Conservation (phyloP, 176 grass and related monocot genomes). For the Cenchrus americanus region DNA sequence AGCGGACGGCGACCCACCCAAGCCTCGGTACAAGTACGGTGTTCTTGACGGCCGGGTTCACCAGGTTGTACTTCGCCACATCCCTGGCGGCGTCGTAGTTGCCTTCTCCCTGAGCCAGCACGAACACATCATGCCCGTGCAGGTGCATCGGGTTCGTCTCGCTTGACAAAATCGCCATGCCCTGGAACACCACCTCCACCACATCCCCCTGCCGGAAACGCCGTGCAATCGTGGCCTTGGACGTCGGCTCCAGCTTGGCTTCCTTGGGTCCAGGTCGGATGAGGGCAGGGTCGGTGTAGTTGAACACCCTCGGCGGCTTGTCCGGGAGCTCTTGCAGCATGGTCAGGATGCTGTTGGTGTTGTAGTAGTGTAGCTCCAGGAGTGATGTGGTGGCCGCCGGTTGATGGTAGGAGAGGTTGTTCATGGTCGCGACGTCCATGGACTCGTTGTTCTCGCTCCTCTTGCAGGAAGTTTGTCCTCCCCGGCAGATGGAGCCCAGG, state of each 20-base stretch:
- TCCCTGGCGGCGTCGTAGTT: conserved; percentile 47
- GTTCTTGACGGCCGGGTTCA: conserved; percentile 41
- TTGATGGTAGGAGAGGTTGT: too few species aligned
- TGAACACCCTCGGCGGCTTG: not conserved
- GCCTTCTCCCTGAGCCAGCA: conserved; percentile 49
- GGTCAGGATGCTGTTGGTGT: not conserved
- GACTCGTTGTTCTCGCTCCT: too few species aligned
- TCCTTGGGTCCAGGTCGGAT: not conserved
- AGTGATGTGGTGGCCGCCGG: too few species aligned
- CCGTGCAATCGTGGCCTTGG: not conserved
- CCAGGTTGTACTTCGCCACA: conserved; percentile 22
- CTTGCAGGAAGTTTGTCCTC: too few species aligned
- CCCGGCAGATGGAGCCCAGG: too few species aligned
- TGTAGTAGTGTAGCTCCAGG: too few species aligned
- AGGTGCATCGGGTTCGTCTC: conserved; percentile 59
- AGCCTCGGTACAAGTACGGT: conserved; percentile 42
- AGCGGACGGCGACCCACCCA: conserved; percentile 49
- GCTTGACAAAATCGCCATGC: conserved; percentile 18
- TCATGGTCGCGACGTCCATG: too few species aligned
- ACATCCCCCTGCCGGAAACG: not conserved
- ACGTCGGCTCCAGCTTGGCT: not conserved
- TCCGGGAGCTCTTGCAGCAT: not conserved
- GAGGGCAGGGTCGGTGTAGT: not conserved
- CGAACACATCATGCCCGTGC: conserved; percentile 54
- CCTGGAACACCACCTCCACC: conserved; percentile 48